Base-by-base conservation (phyloP, 2,329 filamentous ascomycete genomes). In the Trematosphaeria pertusa region DNA sequence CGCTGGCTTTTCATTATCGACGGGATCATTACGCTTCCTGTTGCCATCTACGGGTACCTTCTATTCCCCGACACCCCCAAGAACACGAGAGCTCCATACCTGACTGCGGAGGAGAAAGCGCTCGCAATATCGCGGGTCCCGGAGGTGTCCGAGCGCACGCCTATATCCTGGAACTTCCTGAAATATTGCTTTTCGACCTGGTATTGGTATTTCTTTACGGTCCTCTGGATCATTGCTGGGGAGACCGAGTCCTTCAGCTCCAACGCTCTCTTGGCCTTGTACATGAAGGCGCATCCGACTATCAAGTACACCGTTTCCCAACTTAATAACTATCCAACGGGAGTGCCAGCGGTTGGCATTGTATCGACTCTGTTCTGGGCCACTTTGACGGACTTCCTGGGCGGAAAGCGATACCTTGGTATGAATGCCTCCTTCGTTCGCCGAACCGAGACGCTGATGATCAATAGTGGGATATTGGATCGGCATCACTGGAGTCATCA, bases 161-260 rank as follows among this genome's bases (percentile, higher is more conserved):
- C 79, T 0, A 62, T 84, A 10, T 78, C 65, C 19, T 63, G 76
- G 44, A 49, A 56, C 1, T 86, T 87, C 54, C 55, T 78, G 18
- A 82, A 78, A 51, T 78, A 76, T 34, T 78, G 86, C 12, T 74
- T 87, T 8, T 72, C 73, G 0, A 84, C 81, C 0, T 85, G 81
- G 79, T 80, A 85, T 58, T 87, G 81, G 78, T 87, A 84, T 75
- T 84, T 83, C 1, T 88, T 88, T 56, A 79, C 84, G 2, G 61
- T 82, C 4, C 79, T 88, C 0, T 88, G 86, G 85, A 80, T 87
- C 53, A 83, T 90, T 31, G 86, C 86, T 0, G 85, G 86, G 21
- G 85, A 89, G 62, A 86, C 84, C 0, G 87, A 91, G 64, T 87
- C 84, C 0, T 89, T 89, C 66, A 83, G 81, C 41, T 78, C 81